Evolutionary conservation across 805 yeast genomes (phyloP).

Genomic region (Wickerhamiella dianesei): DNA sequence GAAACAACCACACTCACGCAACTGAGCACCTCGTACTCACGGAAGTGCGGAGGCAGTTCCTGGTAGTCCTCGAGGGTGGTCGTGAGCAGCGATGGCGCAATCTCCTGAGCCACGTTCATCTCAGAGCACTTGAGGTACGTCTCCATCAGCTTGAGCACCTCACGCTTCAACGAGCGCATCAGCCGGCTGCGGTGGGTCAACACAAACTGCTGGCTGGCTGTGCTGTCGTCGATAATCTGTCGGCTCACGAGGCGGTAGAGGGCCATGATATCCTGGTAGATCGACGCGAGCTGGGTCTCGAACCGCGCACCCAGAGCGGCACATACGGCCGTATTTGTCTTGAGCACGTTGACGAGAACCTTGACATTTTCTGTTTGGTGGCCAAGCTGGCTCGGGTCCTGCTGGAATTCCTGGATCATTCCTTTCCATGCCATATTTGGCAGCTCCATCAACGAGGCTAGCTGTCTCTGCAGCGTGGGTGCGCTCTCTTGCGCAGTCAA

Average conservation of each 20-base stretch:
- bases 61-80: constrained; percentile 85
- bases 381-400: constrained; percentile 59
- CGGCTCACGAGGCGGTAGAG: constrained; percentile 78
- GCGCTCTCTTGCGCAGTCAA: constrained; percentile 71
- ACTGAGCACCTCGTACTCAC: constrained; percentile 94
- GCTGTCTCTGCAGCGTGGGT: constrained; percentile 47
- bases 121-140: constrained; percentile 80
- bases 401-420: constrained; percentile 70
- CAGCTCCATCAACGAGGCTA: constrained; percentile 65
- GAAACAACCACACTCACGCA: constrained; percentile 85
- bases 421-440: constrained; percentile 94
- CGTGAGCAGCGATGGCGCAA: constrained; percentile 67
- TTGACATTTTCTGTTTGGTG: constrained; percentile 72
- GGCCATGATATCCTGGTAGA: constrained; percentile 80
- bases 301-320: constrained; percentile 87
- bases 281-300: constrained; percentile 71
- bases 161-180: constrained; percentile 90
- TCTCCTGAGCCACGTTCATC: constrained; percentile 63
- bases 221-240: constrained; percentile 60
- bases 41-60: constrained; percentile 82
- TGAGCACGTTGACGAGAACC: constrained; percentile 82
- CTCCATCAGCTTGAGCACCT: constrained; percentile 76
- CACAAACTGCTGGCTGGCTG: constrained; percentile 65
- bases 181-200: constrained; percentile 94
- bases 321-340: constrained; percentile 92